These are phyloP conservation scores for Garcia nutans DNA, from an alignment of 345 rosid genomes.

Conservation along the genomic window DNA sequence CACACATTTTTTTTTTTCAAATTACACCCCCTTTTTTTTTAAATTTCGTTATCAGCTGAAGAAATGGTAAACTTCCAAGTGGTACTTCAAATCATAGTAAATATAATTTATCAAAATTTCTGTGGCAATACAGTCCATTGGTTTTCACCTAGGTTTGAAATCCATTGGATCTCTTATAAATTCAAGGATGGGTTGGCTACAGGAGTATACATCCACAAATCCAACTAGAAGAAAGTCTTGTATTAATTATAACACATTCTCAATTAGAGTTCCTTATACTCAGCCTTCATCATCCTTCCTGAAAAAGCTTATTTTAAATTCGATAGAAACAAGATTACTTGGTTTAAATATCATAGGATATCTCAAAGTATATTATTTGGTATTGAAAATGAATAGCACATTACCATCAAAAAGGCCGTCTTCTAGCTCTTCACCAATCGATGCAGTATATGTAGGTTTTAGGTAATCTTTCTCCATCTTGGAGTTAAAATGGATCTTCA, in stretches of 20 bases:
- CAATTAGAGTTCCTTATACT: no score
- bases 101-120: neutral
- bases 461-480: conserved; percentile 95
- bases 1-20: conserved; percentile 11
- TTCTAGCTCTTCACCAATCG: conserved; percentile 80
- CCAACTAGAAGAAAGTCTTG: neutral
- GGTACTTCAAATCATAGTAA: neutral
- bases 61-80: neutral
- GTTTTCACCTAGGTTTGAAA: neutral
- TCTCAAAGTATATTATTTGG: neutral
- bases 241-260: neutral
- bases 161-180: neutral
- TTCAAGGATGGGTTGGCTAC: neutral
- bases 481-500: conserved; percentile 55
- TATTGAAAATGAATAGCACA: conserved; percentile 8
- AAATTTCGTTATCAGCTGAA: neutral
- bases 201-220: conserved; percentile 1
- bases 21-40: no score
- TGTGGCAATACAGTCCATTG: neutral
- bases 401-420: conserved; percentile 96
- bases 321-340: neutral
- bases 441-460: conserved; percentile 77
- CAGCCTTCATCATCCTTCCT: neutral
- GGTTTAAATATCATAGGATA: neutral
- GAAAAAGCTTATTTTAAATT: neutral